Base-by-base conservation (phyloP, 257 asterid species). In the Capsicum pubescens region DNA sequence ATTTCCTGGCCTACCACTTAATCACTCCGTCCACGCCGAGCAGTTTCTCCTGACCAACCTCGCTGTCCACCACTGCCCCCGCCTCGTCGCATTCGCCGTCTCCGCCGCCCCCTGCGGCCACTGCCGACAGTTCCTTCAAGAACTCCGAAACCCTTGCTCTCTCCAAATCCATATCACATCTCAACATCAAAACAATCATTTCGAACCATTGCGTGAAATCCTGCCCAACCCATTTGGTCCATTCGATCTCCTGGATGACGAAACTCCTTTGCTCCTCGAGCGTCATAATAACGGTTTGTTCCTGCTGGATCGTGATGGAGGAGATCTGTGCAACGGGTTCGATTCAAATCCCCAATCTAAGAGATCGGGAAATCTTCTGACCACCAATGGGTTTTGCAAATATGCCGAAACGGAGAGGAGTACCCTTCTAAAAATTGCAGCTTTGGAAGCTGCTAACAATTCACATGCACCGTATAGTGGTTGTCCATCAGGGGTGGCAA, bases 91-190 rank as follows among this genome's bases (percentile, higher is more conserved):
- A 54, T 72, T 95, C 84, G 95, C 99, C 82, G 99, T 95, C 71
- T 94, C 99, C 71, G 94, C 97, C 21, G 97, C 97, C 79, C 99
- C 99, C 10, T 95, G 99, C 84, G 99, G 99, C 72, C 99, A 95
- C 94, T 94, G 99, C 89, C 97, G 99, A 83, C 98, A 95, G 86
- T 95, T 95, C 89, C 74, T 92, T 55, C 99, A 95, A 86, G 99
- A 95, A 50, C 92, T 93, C 82, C 95, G 98, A 14, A 80, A 91
- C 85, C 77, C 97, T 64, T 85, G 92, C 36, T 46, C 89, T 79
- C 89, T 94, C 39, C 84, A 89, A 85, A 86, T 94, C 89, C 90
- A 87, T 79, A 82, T 94, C 90, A 86, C 90, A 39, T 88, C 89
- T 16, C 87, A 88, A 10, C 57, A 46, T 60, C 86, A 84, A 44